Percentiles rank a stretch among this genome's conserved stretches.
phyloP scores from a whole-genome alignment of 805 yeast genomes.

The Cyberlindnera meyerae region DNA sequence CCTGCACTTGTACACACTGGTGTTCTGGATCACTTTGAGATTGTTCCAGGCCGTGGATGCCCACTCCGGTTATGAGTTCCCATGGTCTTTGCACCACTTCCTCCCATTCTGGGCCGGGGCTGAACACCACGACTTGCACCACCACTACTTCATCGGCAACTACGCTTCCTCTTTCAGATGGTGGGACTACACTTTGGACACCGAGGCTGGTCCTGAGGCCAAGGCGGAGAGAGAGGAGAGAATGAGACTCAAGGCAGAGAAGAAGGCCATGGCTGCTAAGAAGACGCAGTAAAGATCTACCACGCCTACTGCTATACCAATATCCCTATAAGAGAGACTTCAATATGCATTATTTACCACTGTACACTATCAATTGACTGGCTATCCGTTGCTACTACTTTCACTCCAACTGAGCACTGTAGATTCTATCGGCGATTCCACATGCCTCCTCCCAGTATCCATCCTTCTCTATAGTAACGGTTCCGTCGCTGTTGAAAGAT shows the following conservation, averaged over 20 bases:
- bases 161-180: constrained; percentile 93
- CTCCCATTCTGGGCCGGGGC: constrained; percentile 98
- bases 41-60: constrained; percentile 96
- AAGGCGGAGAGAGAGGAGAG: constrained; percentile 66
- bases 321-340: no score
- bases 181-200: constrained; percentile 86
- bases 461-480: constrained; percentile 6
- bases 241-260: constrained; percentile 35
- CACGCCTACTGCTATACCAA: no score
- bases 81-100: constrained; percentile 90
- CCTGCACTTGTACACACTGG: constrained; percentile 85
- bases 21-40: constrained; percentile 82
- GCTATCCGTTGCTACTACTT: background rate
- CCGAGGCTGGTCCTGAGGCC: constrained; percentile 87
- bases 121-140: constrained; percentile 96
- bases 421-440: constrained; percentile 9
- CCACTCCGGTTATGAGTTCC: constrained; percentile 97
- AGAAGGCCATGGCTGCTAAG: constrained; percentile 13
- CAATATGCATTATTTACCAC: no score
- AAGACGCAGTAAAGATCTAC: constrained; percentile 10
- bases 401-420: constrained; percentile 5
- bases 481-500: constrained; percentile 8
- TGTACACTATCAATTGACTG: background rate
- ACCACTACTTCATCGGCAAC: constrained; percentile 92
- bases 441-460: constrained; percentile 8